A percentile compares a stretch with the other conserved stretches of the same genome.
These are phyloP conservation scores for Colletotrichum limetticola DNA, from an alignment of 2,329 filamentous ascomycete species.

Conservation along the genomic window DNA sequence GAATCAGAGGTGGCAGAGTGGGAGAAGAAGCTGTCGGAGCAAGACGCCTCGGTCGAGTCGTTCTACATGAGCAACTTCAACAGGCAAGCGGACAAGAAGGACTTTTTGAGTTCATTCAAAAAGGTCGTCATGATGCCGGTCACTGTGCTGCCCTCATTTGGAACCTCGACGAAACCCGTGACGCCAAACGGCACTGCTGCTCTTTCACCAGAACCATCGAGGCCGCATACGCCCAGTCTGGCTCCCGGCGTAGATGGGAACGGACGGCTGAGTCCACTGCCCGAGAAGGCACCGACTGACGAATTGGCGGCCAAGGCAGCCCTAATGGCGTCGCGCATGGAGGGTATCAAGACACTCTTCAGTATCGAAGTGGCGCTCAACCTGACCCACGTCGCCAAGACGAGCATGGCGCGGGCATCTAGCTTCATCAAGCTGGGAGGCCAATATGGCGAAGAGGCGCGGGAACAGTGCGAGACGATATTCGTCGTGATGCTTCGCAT, in stretches of 20 bases:
- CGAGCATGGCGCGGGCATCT: constrained; percentile 85
- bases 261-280: constrained; percentile 56
- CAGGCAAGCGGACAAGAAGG: constrained; percentile 93
- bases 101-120: constrained; percentile 95
- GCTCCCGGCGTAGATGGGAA: constrained; percentile 50
- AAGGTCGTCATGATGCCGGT: constrained; percentile 99
- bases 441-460: constrained; percentile 83
- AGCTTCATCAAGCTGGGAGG: constrained; percentile 85
- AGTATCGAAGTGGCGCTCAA: constrained; percentile 95
- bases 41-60: constrained; percentile 89
- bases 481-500: constrained; percentile 88
- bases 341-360: constrained; percentile 94
- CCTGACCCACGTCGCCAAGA: constrained; percentile 88
- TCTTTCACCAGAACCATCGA: constrained; percentile 53
- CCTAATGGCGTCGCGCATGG: constrained; percentile 92
- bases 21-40: constrained; percentile 92
- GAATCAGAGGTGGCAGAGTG: constrained; percentile 83
- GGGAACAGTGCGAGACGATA: constrained; percentile 88
- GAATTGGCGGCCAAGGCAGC: constrained; percentile 98
- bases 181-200: constrained; percentile 43
- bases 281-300: constrained; percentile 80
- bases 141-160: constrained; percentile 81
- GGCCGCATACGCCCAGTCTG: constrained; percentile 61
- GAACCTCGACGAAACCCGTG: constrained; percentile 38
- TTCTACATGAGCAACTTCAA: constrained; percentile 98